Evolutionary conservation across 148 eudicot genomes (phyloP).

Genomic region (Rhododendron simsii): DNA sequence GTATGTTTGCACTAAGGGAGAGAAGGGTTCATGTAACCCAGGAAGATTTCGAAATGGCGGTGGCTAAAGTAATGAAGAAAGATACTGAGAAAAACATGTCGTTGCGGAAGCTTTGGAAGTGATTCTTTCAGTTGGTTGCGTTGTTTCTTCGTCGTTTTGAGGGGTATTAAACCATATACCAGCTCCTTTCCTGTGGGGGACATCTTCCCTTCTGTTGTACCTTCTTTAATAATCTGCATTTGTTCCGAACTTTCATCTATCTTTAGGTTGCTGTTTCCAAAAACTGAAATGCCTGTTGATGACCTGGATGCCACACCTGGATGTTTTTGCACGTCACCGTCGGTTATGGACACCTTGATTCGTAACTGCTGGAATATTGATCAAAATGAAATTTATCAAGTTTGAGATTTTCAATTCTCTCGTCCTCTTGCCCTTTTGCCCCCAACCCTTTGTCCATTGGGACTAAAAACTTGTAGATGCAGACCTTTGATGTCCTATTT

Average conservation of each 20-base stretch:
- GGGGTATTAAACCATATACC: not conserved
- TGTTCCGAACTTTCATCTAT: not conserved
- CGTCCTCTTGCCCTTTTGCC: not conserved
- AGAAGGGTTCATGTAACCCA: slow-evolving; percentile 52
- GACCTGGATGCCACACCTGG: not conserved
- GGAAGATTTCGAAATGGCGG: slow-evolving; percentile 57
- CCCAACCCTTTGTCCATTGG: not conserved
- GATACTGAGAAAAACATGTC: slow-evolving; percentile 53
- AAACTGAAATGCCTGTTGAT: not conserved
- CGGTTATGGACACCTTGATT: not conserved
- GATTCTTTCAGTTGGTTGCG: not conserved
- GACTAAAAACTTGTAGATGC: not conserved
- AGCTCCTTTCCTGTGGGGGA: not conserved
- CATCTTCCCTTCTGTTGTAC: not conserved
- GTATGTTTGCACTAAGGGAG: slow-evolving; percentile 55
- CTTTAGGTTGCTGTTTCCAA: not conserved
- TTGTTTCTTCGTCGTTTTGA: not conserved
- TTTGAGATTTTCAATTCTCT: not conserved
- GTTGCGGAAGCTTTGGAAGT: slow-evolving; percentile 43
- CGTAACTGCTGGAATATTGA: not conserved
- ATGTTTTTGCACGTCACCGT: not conserved
- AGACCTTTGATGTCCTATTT: not conserved
- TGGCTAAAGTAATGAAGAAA: slow-evolving; percentile 57
- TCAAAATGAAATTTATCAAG: not conserved
- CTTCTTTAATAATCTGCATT: not conserved